Percentiles rank a stretch among this genome's conserved stretches.
These are phyloP conservation scores for Herpetomonas samuelpessoai DNA, from an alignment of 208 protist species.

Conservation along the genomic window DNA sequence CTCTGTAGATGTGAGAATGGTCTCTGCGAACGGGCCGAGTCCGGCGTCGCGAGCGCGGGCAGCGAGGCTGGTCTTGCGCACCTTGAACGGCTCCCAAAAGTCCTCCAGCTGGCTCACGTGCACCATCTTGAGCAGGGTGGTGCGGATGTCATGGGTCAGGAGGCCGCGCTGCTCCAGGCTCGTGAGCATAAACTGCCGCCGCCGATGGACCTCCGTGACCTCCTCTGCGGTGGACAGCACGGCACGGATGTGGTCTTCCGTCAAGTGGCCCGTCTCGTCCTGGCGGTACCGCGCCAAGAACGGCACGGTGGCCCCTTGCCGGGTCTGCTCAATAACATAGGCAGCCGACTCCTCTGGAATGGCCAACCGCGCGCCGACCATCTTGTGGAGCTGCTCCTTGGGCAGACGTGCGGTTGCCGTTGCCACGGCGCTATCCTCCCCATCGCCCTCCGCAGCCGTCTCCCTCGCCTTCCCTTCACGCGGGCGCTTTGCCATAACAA, in stretches of 20 bases:
- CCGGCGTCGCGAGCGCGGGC: slow-evolving; percentile 70
- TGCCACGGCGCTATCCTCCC: too few relatives aligned
- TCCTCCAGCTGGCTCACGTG: slow-evolving; percentile 81
- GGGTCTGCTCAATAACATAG: slow-evolving; percentile 59
- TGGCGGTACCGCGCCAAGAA: slow-evolving; percentile 88
- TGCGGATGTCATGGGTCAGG: slow-evolving; percentile 52
- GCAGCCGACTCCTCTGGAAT: slow-evolving; percentile 27
- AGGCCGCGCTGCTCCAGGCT: slow-evolving; percentile 65
- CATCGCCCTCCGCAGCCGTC: too few relatives aligned
- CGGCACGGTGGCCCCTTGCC: slow-evolving; percentile 77
- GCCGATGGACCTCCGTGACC: slow-evolving; percentile 64
- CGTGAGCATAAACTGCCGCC: slow-evolving; percentile 75
- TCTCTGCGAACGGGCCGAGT: slow-evolving; percentile 44
- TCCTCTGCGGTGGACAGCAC: slow-evolving; percentile 72
- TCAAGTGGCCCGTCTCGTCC: slow-evolving; percentile 70
- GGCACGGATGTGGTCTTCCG: slow-evolving; percentile 51
- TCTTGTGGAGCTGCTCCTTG: slow-evolving; percentile 20
- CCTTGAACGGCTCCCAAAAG: slow-evolving; percentile 84
- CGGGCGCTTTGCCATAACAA: too few relatives aligned
- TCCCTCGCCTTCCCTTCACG: too few relatives aligned
- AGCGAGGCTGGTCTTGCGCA: slow-evolving; percentile 67
- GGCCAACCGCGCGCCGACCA: slow-evolving; percentile 39
- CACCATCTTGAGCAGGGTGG: slow-evolving; percentile 38
- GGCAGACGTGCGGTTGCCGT: slow-evolving; percentile 6
- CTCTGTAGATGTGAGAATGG: slow-evolving; percentile 33